Conservation (phyloP, 2,329 filamentous ascomycete genomes). For the Rhexocercosporidium sp. region DNA sequence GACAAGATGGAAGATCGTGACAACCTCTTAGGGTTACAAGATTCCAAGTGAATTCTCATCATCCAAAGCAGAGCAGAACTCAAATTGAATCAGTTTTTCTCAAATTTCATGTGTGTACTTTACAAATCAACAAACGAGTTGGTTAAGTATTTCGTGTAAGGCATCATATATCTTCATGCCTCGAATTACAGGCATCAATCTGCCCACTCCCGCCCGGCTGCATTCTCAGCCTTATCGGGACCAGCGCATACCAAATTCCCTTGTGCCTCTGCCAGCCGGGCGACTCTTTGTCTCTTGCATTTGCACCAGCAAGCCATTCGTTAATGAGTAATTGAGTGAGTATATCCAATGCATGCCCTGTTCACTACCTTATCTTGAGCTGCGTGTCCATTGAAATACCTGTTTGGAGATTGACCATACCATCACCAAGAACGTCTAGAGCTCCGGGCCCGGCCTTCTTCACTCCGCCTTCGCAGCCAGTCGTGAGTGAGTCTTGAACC, state of each 20-base stretch:
- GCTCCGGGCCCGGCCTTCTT: not conserved
- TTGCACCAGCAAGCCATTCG: conserved; percentile 3
- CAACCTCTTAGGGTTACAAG: conserved; percentile 7
- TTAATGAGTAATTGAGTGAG: not conserved
- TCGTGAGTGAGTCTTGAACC: conserved; percentile 1
- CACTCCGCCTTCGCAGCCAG: conserved; percentile 17
- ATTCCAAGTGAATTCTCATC: not conserved
- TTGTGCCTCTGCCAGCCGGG: conserved; percentile 8
- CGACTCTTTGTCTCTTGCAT: not conserved
- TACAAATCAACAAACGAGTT: not conserved
- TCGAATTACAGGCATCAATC: not conserved
- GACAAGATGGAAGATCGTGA: not conserved
- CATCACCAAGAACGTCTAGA: not conserved
- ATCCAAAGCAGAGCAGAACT: not conserved
- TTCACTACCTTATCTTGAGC: not conserved
- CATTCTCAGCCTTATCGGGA: not conserved
- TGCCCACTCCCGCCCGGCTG: not conserved
- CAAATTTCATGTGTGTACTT: not conserved
- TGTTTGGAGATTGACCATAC: not conserved
- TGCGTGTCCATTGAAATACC: not conserved
- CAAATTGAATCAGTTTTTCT: not conserved
- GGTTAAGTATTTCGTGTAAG: not conserved
- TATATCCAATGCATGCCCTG: not conserved
- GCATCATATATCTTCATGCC: not conserved
- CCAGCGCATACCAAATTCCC: not conserved